A percentile compares a stretch with the other conserved stretches of the same genome.
Evolutionary conservation across 495 filamentous ascomycete species (phyloP).

Genomic region (Copromyces sp.): DNA sequence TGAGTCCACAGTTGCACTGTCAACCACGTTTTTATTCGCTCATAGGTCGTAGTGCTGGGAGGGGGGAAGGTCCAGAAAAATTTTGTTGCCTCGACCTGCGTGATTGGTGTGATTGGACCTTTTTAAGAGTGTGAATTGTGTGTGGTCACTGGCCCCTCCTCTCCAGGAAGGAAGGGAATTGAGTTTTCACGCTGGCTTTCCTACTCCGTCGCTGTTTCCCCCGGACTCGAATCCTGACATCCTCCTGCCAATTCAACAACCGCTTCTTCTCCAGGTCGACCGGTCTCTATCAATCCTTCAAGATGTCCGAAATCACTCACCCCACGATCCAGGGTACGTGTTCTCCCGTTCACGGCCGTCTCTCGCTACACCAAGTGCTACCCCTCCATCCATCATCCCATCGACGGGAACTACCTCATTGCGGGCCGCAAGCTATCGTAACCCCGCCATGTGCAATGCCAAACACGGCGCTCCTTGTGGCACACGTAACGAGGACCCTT

Average conservation of each 20-base stretch:
- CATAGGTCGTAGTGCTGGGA: background rate
- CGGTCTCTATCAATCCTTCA: conserved; percentile 11
- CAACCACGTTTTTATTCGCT: conserved; percentile 6
- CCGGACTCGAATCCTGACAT: conserved; percentile 5
- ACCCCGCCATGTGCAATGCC: background rate
- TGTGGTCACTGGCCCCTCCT: background rate
- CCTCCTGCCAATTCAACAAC: background rate
- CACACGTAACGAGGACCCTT: conserved; percentile 1
- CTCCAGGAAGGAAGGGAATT: background rate
- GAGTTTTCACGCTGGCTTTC: conserved; percentile 14
- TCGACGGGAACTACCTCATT: background rate
- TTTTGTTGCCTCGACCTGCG: background rate
- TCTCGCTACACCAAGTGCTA: conserved; percentile 3
- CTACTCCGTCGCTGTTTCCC: conserved; percentile 12
- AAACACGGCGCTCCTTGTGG: conserved; percentile 2
- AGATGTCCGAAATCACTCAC: conserved; percentile 26
- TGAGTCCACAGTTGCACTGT: conserved; percentile 4
- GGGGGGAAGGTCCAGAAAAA: conserved; percentile 1
- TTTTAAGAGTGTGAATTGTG: background rate
- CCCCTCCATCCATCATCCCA: conserved; percentile 13
- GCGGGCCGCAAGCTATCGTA: background rate
- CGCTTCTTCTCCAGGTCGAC: background rate
- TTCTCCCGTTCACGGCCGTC: background rate
- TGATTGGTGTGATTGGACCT: background rate
- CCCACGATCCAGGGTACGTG: conserved; percentile 27